Evolutionary conservation across 2,329 filamentous ascomycete species (phyloP).

Genomic region (Ceratocystis diversiconidia): DNA sequence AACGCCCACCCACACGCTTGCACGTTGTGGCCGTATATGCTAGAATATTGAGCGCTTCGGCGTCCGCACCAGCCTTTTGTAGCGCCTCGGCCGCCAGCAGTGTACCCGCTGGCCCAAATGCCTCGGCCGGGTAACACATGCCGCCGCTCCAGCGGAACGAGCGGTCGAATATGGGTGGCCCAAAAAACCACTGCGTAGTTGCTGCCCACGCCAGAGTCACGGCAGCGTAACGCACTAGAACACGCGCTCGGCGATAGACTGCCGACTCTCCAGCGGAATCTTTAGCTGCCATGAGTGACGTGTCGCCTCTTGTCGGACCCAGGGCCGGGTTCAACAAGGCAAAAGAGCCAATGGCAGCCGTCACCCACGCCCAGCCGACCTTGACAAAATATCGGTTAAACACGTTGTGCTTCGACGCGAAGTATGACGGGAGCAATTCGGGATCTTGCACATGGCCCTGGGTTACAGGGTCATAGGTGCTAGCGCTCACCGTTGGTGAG

Average conservation of each 20-base stretch:
- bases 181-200: slow-evolving; percentile 95
- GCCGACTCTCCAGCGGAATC: slow-evolving; percentile 16
- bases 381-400: slow-evolving; percentile 94
- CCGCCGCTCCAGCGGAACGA: slow-evolving; percentile 82
- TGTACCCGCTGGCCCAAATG: slow-evolving; percentile 8
- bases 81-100: slow-evolving; percentile 2
- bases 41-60: neutral
- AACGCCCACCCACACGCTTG: slow-evolving; percentile 65
- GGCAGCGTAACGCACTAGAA: slow-evolving; percentile 51
- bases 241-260: slow-evolving; percentile 34
- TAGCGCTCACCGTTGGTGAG: slow-evolving; percentile 53
- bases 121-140: slow-evolving; percentile 50
- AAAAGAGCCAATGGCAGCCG: slow-evolving; percentile 56
- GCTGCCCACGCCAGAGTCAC: slow-evolving; percentile 70
- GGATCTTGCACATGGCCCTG: slow-evolving; percentile 48
- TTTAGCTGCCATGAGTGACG: neutral
- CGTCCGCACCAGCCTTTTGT: neutral
- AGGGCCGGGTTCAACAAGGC: slow-evolving; percentile 50
- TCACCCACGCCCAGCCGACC: slow-evolving; percentile 86
- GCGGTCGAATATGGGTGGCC: slow-evolving; percentile 76
- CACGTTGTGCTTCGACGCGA: slow-evolving; percentile 82
- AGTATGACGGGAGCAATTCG: slow-evolving; percentile 55
- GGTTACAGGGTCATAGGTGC: slow-evolving; percentile 44
- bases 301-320: slow-evolving; percentile 20
- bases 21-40: slow-evolving; percentile 65